These are phyloP conservation scores for Pythium sukuiense DNA, from an alignment of 352 stramenopile genomes.

Conservation along the genomic window DNA sequence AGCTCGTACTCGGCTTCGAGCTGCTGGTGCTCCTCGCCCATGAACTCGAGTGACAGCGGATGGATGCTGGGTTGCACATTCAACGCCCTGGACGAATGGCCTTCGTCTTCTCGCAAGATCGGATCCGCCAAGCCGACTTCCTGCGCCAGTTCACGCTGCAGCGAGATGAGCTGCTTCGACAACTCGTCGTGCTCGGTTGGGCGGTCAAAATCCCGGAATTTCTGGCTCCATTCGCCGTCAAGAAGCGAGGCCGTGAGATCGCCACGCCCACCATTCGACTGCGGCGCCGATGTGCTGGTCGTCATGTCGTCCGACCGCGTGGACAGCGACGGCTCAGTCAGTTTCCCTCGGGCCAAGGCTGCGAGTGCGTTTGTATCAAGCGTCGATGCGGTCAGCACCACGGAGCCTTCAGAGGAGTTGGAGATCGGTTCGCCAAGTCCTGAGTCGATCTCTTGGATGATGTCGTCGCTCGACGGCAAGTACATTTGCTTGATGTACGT, in stretches of 20 bases:
- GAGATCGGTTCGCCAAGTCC: constrained; percentile 41
- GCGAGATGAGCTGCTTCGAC: constrained; percentile 66
- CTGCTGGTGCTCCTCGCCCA: constrained; percentile 79
- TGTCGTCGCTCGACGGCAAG: constrained; percentile 77
- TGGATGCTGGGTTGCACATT: constrained; percentile 72
- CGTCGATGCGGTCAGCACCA: neutral
- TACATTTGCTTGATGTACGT: constrained; percentile 87
- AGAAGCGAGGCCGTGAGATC: constrained; percentile 55
- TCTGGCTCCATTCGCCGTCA: constrained; percentile 76
- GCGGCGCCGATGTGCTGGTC: neutral
- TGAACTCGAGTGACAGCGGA: constrained; percentile 80
- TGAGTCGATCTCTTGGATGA: constrained; percentile 85
- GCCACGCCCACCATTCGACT: constrained; percentile 28
- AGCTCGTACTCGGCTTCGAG: constrained; percentile 76
- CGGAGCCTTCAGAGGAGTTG: constrained; percentile 9
- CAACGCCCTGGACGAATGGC: constrained; percentile 56
- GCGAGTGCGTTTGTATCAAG: neutral
- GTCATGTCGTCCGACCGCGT: constrained; percentile 29
- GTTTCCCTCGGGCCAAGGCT: constrained; percentile 11
- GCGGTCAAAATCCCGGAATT: constrained; percentile 79
- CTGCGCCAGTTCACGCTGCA: constrained; percentile 70
- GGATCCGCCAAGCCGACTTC: constrained; percentile 74
- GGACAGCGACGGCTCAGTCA: constrained; percentile 1
- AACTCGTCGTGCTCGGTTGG: constrained; percentile 78
- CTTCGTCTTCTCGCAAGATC: constrained; percentile 63